phyloP scores from a whole-genome alignment of 257 asterid genomes.

The Cinchona pubescens region DNA sequence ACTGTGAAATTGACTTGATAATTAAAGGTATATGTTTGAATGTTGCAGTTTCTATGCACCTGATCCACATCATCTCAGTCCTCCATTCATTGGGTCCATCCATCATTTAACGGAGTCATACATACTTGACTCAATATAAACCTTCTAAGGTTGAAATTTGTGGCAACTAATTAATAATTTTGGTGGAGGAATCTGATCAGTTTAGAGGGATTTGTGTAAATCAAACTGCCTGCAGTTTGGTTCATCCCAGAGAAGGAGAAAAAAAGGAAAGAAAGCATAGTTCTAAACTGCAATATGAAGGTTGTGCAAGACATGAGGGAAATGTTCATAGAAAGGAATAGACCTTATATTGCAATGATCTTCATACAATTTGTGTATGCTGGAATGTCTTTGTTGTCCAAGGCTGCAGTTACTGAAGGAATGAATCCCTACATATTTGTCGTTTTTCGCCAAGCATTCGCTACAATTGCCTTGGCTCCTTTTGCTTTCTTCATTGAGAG shows the following conservation, averaged over 20 bases:
- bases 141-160: background rate
- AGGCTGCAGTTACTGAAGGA: constrained; percentile 48
- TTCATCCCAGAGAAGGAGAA: background rate
- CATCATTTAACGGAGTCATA: background rate
- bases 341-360: constrained; percentile 39
- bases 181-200: background rate
- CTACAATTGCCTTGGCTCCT: constrained; percentile 45
- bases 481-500: constrained; percentile 52
- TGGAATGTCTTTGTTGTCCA: constrained; percentile 61
- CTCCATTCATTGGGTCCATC: background rate
- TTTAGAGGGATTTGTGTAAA: background rate
- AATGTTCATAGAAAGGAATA: constrained; percentile 19
- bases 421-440: constrained; percentile 58
- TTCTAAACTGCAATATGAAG: background rate
- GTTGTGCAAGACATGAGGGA: background rate
- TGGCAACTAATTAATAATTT: background rate
- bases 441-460: constrained; percentile 59
- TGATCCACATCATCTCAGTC: background rate
- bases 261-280: background rate
- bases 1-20: no score
- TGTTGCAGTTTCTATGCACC: background rate
- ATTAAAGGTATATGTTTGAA: background rate
- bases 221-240: background rate
- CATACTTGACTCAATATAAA: background rate
- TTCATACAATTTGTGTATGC: constrained; percentile 41